phyloP scores from a whole-genome alignment of 495 filamentous ascomycete species.

The Penicillium samsonianum region DNA sequence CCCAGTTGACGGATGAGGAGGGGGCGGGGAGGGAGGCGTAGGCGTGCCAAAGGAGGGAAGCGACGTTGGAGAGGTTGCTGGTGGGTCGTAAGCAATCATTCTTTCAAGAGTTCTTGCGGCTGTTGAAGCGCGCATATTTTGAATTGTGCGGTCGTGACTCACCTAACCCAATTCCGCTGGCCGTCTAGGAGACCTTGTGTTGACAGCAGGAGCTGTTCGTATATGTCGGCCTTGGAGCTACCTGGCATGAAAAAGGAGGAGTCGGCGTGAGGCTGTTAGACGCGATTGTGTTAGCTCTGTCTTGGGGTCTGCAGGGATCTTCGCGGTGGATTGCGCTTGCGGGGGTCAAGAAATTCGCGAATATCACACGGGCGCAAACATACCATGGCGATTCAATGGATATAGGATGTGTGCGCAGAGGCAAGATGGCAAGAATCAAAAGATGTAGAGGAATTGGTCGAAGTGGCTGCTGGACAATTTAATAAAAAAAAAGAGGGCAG shows the following conservation, averaged over 20 bases:
- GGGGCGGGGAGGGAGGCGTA: slow-evolving; percentile 77
- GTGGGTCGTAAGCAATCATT: slow-evolving; percentile 10
- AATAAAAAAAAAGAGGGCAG: too few relatives aligned
- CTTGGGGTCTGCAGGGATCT: not conserved
- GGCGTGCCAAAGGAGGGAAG: slow-evolving; percentile 85
- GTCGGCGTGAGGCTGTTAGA: slow-evolving; percentile 78
- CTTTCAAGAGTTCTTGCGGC: not conserved
- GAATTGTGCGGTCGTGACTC: slow-evolving; percentile 49
- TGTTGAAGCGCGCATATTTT: slow-evolving; percentile 2
- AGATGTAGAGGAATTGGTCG: not conserved
- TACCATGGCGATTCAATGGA: slow-evolving; percentile 7
- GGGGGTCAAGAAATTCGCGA: not conserved
- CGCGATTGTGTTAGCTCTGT: slow-evolving; percentile 7
- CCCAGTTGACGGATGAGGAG: slow-evolving; percentile 78
- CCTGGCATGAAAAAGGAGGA: slow-evolving; percentile 70
- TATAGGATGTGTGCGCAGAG: not conserved
- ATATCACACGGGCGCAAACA: not conserved
- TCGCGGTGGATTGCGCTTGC: not conserved
- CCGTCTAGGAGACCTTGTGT: slow-evolving; percentile 69
- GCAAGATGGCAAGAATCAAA: not conserved
- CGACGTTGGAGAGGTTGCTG: slow-evolving; percentile 82
- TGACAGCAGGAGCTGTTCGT: slow-evolving; percentile 71
- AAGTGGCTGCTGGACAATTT: not conserved
- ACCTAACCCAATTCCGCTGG: slow-evolving; percentile 89
- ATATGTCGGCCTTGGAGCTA: slow-evolving; percentile 72